Base-by-base conservation (phyloP, 768 basidiomycete genomes). In the Mrakia gelida region DNA sequence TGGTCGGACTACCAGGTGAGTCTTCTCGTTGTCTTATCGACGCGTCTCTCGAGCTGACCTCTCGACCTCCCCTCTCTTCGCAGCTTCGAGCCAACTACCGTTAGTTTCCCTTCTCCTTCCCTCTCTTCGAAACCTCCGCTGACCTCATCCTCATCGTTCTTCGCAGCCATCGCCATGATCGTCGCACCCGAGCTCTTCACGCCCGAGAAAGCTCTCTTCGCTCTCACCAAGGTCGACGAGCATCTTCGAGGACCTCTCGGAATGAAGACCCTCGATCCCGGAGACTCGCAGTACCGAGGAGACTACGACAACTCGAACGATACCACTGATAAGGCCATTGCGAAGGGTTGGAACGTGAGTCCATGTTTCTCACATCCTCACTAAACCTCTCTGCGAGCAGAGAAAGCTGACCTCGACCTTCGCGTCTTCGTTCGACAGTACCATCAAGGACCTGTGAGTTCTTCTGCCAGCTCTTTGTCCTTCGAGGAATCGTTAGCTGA, bases 331-430 rank as follows among this genome's bases (percentile, higher is more conserved):
- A 85, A 89, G 63, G 85, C 90, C 3, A 85, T 95, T 73, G 96
- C 97, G 7, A 98, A 98, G 83, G 97, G 97, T 1, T 86, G 92
- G 85, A 99, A 98, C 93, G 98, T 84, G 90, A 94, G 94, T 92
- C 71, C 13, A 21, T 0, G 6, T 34, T 18, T 7, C 30, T 65
- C 30, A 4, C 15, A 18, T 28, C 16, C 28, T 26, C 41, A 54
- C 28, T 28, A 0, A 32, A 34, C 8, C 54, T n/a, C n/a, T 26
- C 23, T n/a, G 11, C 10, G 18, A 30, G 45, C 7, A 67, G 65
- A 9, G 9, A 67, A 34, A 2, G 32, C 65, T 67, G 65, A 67
- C 38, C 13, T 41, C 38, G 32, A 8, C 68, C 23, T 21, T 54
- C 67, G 38, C 38, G 38, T 38, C 23, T 30, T 9, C 16, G 6